These are phyloP conservation scores for Kluyveromyces aestuarii DNA, from an alignment of 805 yeast species.

Conservation along the genomic window DNA sequence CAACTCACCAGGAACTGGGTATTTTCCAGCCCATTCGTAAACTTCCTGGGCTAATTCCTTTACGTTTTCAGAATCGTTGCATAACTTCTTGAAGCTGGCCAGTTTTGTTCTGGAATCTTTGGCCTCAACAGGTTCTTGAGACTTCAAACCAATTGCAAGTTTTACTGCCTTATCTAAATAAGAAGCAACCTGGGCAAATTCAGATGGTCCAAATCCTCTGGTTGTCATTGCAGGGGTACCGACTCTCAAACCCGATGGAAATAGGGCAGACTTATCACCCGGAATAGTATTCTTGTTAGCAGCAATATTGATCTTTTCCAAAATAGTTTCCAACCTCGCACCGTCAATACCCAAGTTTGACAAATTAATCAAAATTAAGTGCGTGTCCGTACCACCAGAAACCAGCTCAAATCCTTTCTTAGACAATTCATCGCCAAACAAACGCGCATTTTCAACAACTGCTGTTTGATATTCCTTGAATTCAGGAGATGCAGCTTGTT, in stretches of 20 bases:
- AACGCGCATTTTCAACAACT: constrained; percentile 74
- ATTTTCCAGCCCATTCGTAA: constrained; percentile 59
- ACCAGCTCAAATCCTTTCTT: constrained; percentile 66
- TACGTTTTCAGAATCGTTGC: constrained; percentile 54
- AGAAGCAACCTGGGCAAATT: constrained; percentile 70
- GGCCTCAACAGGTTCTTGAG: constrained; percentile 34
- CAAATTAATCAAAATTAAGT: constrained; percentile 77
- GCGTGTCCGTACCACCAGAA: constrained; percentile 91
- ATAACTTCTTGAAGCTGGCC: constrained; percentile 62
- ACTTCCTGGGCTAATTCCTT: constrained; percentile 56
- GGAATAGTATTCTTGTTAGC: constrained; percentile 95
- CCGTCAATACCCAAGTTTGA: constrained; percentile 78
- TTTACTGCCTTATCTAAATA: constrained; percentile 74
- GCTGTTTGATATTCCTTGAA: constrained; percentile 77
- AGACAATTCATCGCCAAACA: constrained; percentile 60
- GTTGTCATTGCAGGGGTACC: constrained; percentile 99
- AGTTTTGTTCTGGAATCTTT: constrained; percentile 54
- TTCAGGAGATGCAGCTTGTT: constrained; percentile 85
- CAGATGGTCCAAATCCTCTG: constrained; percentile 75
- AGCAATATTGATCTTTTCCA: constrained; percentile 87
- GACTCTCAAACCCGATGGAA: constrained; percentile 92
- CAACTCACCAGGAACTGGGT: constrained; percentile 84
- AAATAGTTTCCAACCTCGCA: constrained; percentile 86
- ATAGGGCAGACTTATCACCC: constrained; percentile 90
- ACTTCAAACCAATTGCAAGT: constrained; percentile 53